These are phyloP conservation scores for Nemania serpens DNA, from an alignment of 2,329 filamentous ascomycete genomes.

Conservation along the genomic window DNA sequence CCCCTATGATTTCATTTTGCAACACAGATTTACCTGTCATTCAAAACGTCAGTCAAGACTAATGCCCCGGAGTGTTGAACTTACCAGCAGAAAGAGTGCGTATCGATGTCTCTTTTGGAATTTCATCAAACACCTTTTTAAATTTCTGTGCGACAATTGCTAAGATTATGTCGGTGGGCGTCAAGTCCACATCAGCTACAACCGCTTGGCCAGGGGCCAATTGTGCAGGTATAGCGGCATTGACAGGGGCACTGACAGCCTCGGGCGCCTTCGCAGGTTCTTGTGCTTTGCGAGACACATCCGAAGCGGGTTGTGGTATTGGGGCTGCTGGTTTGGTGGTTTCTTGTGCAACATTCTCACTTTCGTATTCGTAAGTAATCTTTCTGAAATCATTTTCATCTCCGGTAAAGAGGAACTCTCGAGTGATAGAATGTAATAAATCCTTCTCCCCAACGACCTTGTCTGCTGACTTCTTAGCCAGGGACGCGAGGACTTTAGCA, in stretches of 20 bases:
- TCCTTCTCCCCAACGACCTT: slow-evolving; percentile 22
- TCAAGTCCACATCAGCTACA: slow-evolving; percentile 49
- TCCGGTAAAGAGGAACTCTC: slow-evolving; percentile 21
- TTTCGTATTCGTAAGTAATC: slow-evolving; percentile 26
- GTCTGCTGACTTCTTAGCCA: slow-evolving; percentile 27
- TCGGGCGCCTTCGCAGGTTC: background rate
- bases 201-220: slow-evolving; percentile 2
- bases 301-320: background rate
- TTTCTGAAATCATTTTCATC: slow-evolving; percentile 21
- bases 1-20: slow-evolving; percentile 97
- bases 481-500: slow-evolving; percentile 19
- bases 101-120: slow-evolving; percentile 93
- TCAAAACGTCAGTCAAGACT: background rate
- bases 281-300: background rate
- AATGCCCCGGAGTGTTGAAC: background rate
- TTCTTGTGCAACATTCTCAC: background rate
- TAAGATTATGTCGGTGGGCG: slow-evolving; percentile 88
- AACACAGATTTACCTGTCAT: slow-evolving; percentile 89
- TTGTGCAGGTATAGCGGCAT: background rate
- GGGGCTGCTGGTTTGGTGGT: background rate
- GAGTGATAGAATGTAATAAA: slow-evolving; percentile 12
- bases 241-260: background rate
- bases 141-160: slow-evolving; percentile 93
- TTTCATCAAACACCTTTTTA: slow-evolving; percentile 87
- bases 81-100: slow-evolving; percentile 94